Conservation (phyloP, 108 stramenopile genomes). For the Fragilariopsis cylindrus region DNA sequence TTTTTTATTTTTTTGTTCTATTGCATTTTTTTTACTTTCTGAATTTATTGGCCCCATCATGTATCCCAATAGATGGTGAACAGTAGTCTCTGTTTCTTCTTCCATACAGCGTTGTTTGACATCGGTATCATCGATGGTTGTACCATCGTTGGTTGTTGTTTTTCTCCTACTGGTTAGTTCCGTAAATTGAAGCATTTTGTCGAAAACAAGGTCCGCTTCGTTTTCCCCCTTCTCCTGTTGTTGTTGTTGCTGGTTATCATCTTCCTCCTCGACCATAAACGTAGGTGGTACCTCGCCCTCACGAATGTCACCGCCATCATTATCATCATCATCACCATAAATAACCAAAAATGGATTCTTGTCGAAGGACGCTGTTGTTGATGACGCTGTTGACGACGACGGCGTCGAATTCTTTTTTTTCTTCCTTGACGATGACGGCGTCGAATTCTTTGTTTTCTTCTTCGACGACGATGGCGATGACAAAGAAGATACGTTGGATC, state of each 20-base stretch:
- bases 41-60: neutral
- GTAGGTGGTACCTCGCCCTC: neutral
- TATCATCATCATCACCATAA: neutral
- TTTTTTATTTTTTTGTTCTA: neutral
- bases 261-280: neutral
- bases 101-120: neutral
- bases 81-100: neutral
- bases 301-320: neutral
- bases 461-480: no score
- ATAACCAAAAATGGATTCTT: neutral
- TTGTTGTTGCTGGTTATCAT: neutral
- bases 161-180: conserved; percentile 3
- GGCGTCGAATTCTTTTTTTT: no score
- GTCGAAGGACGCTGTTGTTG: no score
- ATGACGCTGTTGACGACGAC: no score
- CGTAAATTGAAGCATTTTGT: conserved; percentile 12
- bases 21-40: neutral
- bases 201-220: conserved; percentile 1
- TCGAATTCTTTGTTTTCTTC: no score
- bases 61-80: neutral
- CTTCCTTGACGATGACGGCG: no score
- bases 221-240: neutral
- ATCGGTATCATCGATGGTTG: neutral
- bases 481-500: no score
- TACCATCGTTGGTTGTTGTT: neutral